A percentile compares a stretch with the other conserved stretches of the same genome.
phyloP scores from a whole-genome alignment of 495 filamentous ascomycete species.

The Talaromyces proteolyticus region DNA sequence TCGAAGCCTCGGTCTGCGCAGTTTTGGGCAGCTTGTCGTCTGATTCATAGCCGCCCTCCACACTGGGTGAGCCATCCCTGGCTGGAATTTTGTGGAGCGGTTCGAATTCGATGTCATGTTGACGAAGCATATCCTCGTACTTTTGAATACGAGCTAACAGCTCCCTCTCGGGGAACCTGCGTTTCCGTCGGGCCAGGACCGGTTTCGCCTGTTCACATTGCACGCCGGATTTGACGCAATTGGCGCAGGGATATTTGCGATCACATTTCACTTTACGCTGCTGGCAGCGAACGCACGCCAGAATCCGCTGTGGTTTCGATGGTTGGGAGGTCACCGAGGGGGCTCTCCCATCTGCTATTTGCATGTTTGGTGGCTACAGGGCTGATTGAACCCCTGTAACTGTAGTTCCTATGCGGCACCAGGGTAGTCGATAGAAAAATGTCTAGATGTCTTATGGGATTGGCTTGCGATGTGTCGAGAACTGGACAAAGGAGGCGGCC shows the following conservation, averaged over 20 bases:
- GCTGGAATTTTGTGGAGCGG: constrained; percentile 34
- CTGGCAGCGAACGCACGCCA: constrained; percentile 52
- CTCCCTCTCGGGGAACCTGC: constrained; percentile 49
- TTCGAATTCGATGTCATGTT: constrained; percentile 46
- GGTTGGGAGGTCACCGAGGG: too few relatives aligned
- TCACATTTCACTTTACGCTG: constrained; percentile 56
- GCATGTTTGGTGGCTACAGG: too few relatives aligned
- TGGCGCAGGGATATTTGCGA: constrained; percentile 46
- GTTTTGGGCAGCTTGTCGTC: constrained; percentile 16
- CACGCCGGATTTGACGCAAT: constrained; percentile 33
- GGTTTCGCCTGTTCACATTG: constrained; percentile 44
- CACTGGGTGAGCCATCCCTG: constrained; percentile 11
- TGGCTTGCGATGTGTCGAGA: background rate
- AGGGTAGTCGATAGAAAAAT: too few relatives aligned
- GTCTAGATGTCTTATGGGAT: too few relatives aligned
- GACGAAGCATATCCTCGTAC: constrained; percentile 47
- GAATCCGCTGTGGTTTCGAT: constrained; percentile 34
- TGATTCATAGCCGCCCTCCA: constrained; percentile 15
- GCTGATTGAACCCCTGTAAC: too few relatives aligned
- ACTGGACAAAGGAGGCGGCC: background rate
- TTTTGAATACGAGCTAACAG: constrained; percentile 44
- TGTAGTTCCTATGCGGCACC: too few relatives aligned
- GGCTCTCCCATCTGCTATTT: too few relatives aligned
- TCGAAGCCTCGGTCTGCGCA: constrained; percentile 10
- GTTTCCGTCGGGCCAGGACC: constrained; percentile 34